A percentile compares a stretch with the other conserved stretches of the same genome.
Conservation (phyloP, 208 protist species). For the Porcisia hertigi region DNA sequence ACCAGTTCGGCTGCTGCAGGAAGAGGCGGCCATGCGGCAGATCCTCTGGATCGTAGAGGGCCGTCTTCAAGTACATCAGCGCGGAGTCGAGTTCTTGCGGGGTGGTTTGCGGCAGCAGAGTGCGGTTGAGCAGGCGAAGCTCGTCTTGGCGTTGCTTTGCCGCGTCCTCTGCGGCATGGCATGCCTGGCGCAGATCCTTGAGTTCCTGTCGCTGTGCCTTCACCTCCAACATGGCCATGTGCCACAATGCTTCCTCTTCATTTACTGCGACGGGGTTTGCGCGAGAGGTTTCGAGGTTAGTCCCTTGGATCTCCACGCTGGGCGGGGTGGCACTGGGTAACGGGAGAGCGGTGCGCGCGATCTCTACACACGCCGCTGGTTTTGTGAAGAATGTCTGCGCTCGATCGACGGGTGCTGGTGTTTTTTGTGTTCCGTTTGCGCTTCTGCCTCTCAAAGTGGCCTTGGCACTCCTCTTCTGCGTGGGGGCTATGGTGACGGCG, state of each 20-base stretch:
- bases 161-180: slow-evolving; percentile 47
- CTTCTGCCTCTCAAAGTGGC: not conserved
- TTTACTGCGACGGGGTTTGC: not conserved
- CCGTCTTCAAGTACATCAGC: slow-evolving; percentile 62
- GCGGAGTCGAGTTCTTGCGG: slow-evolving; percentile 39
- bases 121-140: slow-evolving; percentile 42
- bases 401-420: not conserved
- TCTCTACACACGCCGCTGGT: not conserved
- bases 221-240: slow-evolving; percentile 65
- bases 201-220: slow-evolving; percentile 66
- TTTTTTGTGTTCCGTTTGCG: not conserved
- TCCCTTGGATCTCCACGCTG: not conserved
- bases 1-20: slow-evolving; percentile 61
- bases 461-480: not conserved
- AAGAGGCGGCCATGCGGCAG: slow-evolving; percentile 48
- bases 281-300: not conserved
- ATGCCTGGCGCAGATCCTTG: slow-evolving; percentile 40
- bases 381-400: not conserved
- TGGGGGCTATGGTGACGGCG: not conserved
- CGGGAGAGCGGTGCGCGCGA: not conserved
- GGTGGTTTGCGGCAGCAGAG: slow-evolving; percentile 60
- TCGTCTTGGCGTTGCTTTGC: slow-evolving; percentile 23
- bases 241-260: slow-evolving; percentile 59
- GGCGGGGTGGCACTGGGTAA: not conserved
- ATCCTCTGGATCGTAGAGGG: slow-evolving; percentile 54